Evolutionary conservation across 169 alveolate genomes (phyloP).

Genomic region (Fabrea salina): DNA sequence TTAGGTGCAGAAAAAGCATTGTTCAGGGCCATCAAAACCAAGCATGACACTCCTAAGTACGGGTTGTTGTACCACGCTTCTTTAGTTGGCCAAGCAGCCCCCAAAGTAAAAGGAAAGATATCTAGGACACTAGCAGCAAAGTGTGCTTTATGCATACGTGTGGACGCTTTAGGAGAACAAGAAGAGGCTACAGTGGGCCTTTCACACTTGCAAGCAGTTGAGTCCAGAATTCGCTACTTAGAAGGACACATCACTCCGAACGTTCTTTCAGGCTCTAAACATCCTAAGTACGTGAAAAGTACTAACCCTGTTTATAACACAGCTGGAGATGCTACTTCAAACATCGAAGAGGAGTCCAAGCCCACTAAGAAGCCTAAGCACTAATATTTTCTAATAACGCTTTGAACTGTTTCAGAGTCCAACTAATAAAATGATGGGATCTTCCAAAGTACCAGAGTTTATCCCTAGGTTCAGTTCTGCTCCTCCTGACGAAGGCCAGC

Average conservation of each 20-base stretch:
- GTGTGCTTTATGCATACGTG: slow-evolving; percentile 97
- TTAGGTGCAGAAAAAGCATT: slow-evolving; percentile 99
- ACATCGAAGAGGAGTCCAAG: not conserved
- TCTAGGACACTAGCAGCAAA: slow-evolving; percentile 99
- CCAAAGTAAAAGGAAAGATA: slow-evolving; percentile 97
- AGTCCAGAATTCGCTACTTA: slow-evolving; percentile 84
- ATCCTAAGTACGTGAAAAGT: not conserved
- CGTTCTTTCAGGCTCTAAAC: not conserved
- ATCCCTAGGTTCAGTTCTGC: no score
- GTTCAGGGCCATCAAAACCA: slow-evolving; percentile 98
- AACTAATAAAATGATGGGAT: no score
- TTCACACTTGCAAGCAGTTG: slow-evolving; percentile 88
- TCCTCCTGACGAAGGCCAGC: not conserved
- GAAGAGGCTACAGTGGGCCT: slow-evolving; percentile 93
- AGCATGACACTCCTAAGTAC: slow-evolving; percentile 99
- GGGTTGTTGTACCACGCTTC: slow-evolving; percentile 99
- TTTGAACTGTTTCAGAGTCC: no score
- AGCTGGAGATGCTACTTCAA: slow-evolving; percentile 7
- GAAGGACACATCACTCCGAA: slow-evolving; percentile 26
- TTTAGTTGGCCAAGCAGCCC: slow-evolving; percentile 97
- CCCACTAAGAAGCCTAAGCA: no score
- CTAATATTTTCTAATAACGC: no score
- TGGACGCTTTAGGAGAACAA: slow-evolving; percentile 96
- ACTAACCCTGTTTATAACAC: not conserved
- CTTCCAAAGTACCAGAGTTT: no score